phyloP scores from a whole-genome alignment of 345 rosid genomes.

The Zanthoxylum bungeanum region DNA sequence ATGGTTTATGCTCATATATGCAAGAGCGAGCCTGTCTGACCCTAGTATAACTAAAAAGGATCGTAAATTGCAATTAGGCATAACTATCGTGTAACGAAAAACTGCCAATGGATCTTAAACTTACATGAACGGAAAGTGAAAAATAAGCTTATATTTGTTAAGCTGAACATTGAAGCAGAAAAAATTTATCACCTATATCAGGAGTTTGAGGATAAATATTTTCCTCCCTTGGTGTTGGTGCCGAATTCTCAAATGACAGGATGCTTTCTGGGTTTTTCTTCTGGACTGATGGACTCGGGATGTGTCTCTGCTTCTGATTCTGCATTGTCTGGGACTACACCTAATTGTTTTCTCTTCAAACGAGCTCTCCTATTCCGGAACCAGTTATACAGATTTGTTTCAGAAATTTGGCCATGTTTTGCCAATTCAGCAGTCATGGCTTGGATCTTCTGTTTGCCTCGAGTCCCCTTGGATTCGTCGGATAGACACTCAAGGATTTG shows the following conservation, averaged over 20 bases:
- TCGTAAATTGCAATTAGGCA: not conserved
- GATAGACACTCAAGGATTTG: constrained; percentile 57
- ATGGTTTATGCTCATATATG: not conserved
- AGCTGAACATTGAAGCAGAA: not conserved
- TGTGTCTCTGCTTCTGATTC: constrained; percentile 25
- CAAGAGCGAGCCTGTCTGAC: not conserved
- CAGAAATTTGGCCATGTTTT: constrained; percentile 61
- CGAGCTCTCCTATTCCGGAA: constrained; percentile 80
- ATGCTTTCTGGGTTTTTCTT: constrained; percentile 30
- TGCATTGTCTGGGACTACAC: constrained; percentile 8
- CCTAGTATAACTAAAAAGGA: not conserved
- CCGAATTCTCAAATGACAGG: constrained; percentile 10
- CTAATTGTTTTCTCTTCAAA: constrained; percentile 50
- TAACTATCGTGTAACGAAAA: not conserved
- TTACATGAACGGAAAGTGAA: not conserved
- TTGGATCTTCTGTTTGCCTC: constrained; percentile 49
- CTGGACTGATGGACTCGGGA: constrained; percentile 22
- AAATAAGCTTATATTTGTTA: not conserved
- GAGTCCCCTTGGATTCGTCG: constrained; percentile 51
- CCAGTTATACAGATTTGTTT: constrained; percentile 79
- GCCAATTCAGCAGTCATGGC: constrained; percentile 51
- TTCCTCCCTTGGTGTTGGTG: not conserved
- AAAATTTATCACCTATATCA: constrained; percentile 31
- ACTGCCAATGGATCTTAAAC: not conserved
- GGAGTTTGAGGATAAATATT: constrained; percentile 32